These are phyloP conservation scores for Camillea tinctor DNA, from an alignment of 2,329 filamentous ascomycete species.

Conservation along the genomic window DNA sequence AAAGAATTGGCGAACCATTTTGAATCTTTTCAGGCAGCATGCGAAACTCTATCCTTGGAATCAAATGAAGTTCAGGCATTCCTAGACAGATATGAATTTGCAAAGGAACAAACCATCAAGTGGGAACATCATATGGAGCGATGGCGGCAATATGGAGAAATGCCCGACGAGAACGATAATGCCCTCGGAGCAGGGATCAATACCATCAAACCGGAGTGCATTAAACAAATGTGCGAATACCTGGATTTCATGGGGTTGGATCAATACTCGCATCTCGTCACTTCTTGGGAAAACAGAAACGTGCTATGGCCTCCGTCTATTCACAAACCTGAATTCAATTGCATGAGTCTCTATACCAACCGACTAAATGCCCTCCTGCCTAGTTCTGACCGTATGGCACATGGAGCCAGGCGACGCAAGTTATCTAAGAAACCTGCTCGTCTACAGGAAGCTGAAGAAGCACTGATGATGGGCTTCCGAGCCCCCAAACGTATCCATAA, in stretches of 20 bases:
- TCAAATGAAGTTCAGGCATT: neutral
- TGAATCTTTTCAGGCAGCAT: slow-evolving; percentile 1
- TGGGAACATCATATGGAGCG: neutral
- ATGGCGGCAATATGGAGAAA: neutral
- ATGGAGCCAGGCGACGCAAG: neutral
- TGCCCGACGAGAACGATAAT: neutral
- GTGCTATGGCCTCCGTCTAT: neutral
- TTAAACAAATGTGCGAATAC: neutral
- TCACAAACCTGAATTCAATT: neutral
- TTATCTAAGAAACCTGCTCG: neutral
- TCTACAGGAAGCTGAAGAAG: neutral
- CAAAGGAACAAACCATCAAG: neutral
- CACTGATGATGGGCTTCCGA: neutral
- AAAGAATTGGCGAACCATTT: neutral
- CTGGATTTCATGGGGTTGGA: neutral
- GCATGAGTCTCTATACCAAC: neutral
- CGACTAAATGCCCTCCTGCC: too few relatives aligned
- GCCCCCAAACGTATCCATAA: neutral
- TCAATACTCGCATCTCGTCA: neutral
- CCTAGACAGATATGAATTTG: neutral
- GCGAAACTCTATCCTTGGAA: neutral
- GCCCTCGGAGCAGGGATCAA: neutral
- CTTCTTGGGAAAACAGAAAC: neutral
- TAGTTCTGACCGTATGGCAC: neutral
- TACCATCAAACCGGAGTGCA: neutral